Percentiles rank a stretch among this genome's conserved stretches.
These are phyloP conservation scores for Globisporangium orthogonon DNA, from an alignment of 352 stramenopile genomes.

Conservation along the genomic window DNA sequence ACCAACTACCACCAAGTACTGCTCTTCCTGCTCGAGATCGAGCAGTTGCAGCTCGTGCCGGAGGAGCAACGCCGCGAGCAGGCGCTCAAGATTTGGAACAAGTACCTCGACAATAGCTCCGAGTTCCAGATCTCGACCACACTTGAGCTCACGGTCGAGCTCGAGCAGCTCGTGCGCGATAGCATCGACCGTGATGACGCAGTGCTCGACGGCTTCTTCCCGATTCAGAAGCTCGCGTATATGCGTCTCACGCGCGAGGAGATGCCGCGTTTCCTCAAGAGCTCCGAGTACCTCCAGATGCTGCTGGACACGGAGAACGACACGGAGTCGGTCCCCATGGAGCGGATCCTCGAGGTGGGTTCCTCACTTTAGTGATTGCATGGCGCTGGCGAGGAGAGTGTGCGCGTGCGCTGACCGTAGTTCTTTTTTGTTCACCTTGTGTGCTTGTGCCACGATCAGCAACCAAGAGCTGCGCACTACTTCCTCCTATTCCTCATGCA, in stretches of 20 bases:
- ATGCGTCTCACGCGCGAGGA: conserved; percentile 77
- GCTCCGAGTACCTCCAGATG: conserved; percentile 80
- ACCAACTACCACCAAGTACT: conserved; percentile 80
- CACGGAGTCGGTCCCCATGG: conserved; percentile 70
- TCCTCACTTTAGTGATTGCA: background rate
- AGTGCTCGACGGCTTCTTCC: conserved; percentile 72
- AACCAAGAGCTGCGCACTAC: conserved; percentile 77
- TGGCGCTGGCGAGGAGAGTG: background rate
- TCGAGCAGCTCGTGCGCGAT: conserved; percentile 70
- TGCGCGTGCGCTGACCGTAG: background rate
- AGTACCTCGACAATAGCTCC: conserved; percentile 77
- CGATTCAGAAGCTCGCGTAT: conserved; percentile 81
- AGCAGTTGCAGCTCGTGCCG: conserved; percentile 69
- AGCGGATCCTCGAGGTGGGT: conserved; percentile 56
- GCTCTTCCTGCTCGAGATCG: conserved; percentile 78
- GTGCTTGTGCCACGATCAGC: conserved; percentile 13
- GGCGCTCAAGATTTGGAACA: conserved; percentile 79
- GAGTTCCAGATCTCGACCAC: conserved; percentile 83
- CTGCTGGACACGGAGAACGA: conserved; percentile 77
- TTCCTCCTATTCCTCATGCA: conserved; percentile 87
- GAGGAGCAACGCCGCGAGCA: conserved; percentile 62
- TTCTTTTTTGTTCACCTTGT: background rate
- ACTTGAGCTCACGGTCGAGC: conserved; percentile 67
- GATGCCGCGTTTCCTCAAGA: conserved; percentile 82
- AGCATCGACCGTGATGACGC: conserved; percentile 44